A percentile compares a stretch with the other conserved stretches of the same genome.
These are phyloP conservation scores for Nemophila menziesii DNA, from an alignment of 257 asterid species.

Conservation along the genomic window DNA sequence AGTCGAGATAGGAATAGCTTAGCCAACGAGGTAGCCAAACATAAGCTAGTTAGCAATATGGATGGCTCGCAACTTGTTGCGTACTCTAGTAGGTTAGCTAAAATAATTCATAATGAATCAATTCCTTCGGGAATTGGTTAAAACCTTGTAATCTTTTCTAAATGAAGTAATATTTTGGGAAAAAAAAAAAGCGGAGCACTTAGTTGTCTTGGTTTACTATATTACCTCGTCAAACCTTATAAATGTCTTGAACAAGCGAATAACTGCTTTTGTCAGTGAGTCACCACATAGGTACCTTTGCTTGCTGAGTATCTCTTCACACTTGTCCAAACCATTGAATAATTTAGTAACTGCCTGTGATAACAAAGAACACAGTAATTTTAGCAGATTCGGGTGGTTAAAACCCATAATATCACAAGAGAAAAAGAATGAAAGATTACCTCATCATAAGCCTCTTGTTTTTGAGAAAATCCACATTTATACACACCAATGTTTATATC, in stretches of 20 bases:
- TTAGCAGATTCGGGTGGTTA: background rate
- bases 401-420: background rate
- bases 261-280: slow-evolving; percentile 73
- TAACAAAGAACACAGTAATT: background rate
- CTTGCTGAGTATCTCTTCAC: slow-evolving; percentile 72
- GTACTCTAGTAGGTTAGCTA: no score
- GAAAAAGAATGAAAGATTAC: slow-evolving; percentile 17
- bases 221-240: slow-evolving; percentile 92
- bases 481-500: slow-evolving; percentile 81
- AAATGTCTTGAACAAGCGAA: slow-evolving; percentile 86
- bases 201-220: slow-evolving; percentile 41
- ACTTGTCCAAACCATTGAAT: slow-evolving; percentile 73
- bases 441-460: slow-evolving; percentile 80
- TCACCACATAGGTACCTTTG: slow-evolving; percentile 73
- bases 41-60: no score
- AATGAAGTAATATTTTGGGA: no score
- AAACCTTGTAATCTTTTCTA: no score
- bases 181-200: no score
- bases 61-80: no score
- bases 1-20: no score
- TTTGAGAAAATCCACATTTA: slow-evolving; percentile 80
- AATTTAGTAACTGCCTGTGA: slow-evolving; percentile 56
- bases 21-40: no score
- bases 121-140: no score
- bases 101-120: no score